A percentile compares a stretch with the other conserved stretches of the same genome.
phyloP scores from a whole-genome alignment of 257 asterid genomes.

The Haberlea rhodopensis region DNA sequence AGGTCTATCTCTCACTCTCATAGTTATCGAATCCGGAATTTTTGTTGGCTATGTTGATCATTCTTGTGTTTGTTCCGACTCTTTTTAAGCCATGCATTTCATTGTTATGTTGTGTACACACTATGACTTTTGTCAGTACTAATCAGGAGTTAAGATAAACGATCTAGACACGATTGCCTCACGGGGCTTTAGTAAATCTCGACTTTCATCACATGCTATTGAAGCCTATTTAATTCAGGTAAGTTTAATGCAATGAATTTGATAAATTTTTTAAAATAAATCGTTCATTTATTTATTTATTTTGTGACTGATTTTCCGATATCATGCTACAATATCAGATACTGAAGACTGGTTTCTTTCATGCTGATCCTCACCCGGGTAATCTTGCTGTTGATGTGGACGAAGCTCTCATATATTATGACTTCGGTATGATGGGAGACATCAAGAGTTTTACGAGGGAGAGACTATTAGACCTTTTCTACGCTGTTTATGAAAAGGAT shows the following conservation, averaged over 20 bases:
- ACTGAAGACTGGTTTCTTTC: constrained; percentile 93
- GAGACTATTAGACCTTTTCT: constrained; percentile 74
- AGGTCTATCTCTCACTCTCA: constrained; percentile 42
- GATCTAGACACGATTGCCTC: constrained; percentile 60
- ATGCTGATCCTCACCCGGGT: constrained; percentile 99
- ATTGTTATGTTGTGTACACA: constrained; percentile 16
- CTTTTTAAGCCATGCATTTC: background rate
- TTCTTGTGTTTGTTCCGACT: background rate
- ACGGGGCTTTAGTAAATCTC: constrained; percentile 71
- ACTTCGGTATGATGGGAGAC: constrained; percentile 99
- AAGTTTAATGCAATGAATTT: constrained; percentile 11
- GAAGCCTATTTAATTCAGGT: constrained; percentile 98
- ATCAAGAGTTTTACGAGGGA: constrained; percentile 86
- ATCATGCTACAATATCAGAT: constrained; percentile 48
- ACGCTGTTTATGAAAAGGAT: constrained; percentile 93
- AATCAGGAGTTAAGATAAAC: constrained; percentile 82
- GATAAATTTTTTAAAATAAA: background rate
- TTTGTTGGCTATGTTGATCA: background rate
- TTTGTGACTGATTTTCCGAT: constrained; percentile 1
- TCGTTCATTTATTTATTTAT: background rate
- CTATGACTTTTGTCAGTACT: constrained; percentile 18
- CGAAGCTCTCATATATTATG: constrained; percentile 87
- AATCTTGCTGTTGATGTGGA: constrained; percentile 92
- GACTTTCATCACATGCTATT: constrained; percentile 77
- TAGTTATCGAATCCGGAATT: background rate